Evolutionary conservation across 225 moss, liverwort and hornwort species (phyloP).

Genomic region (Antitrichia curtipendula): DNA sequence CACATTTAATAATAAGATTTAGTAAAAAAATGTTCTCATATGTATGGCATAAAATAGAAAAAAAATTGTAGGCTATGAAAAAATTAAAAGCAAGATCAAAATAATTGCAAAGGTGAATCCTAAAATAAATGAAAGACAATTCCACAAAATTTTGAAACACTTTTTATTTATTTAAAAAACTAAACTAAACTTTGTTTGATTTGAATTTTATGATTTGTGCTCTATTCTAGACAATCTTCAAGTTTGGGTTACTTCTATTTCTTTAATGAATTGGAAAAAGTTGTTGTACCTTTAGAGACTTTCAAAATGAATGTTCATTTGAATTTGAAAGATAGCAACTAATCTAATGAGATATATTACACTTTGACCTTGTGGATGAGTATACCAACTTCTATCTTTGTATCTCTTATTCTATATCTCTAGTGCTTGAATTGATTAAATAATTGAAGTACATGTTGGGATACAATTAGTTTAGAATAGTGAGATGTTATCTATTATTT

Average conservation of each 20-base stretch:
- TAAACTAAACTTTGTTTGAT: not conserved
- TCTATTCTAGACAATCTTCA: not conserved
- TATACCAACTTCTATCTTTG: not conserved
- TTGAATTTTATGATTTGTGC: not conserved
- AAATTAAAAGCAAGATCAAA: not conserved
- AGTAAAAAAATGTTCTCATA: fast-evolving
- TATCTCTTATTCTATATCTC: not conserved
- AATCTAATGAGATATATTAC: not conserved
- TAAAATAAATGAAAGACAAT: not conserved
- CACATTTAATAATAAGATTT: no score
- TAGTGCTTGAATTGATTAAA: not conserved
- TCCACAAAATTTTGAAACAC: not conserved
- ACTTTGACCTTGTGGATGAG: not conserved
- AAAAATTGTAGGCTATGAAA: not conserved
- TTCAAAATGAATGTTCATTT: not conserved
- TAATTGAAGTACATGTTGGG: fast-evolving
- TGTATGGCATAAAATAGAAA: not conserved
- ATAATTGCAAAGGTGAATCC: not conserved
- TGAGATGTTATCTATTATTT: not conserved
- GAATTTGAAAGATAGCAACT: not conserved
- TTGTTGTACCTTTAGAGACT: not conserved
- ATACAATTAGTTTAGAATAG: not conserved
- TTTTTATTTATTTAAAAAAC: not conserved
- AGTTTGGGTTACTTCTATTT: fast-evolving
- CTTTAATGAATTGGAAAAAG: not conserved